Base-by-base conservation (phyloP, 805 yeast species). In the Ogataea trehaloabstinens region DNA sequence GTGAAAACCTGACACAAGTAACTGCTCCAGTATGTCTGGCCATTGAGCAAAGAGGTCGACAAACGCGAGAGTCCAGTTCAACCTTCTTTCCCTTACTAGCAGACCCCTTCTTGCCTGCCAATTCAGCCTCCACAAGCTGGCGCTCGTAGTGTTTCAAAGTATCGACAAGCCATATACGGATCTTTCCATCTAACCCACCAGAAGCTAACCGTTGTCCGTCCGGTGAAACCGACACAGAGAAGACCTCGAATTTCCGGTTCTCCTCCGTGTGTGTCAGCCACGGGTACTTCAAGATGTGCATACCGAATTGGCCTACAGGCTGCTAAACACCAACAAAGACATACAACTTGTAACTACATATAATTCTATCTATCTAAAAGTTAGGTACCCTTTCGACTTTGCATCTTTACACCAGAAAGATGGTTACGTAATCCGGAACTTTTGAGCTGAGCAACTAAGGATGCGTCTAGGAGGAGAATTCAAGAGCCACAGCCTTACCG, bases 21-120 rank as follows among this genome's bases (percentile, higher is more conserved):
- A 93, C 97, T 2, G 96, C 96, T 35, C 99, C 99, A 17, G 93
- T 88, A 57, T 93, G 99, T 38, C 96, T 75, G 27, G 93, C 82
- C 95, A 93, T 87, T 19, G 93, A 82, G 41, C 95, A 87, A 13
- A 90, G 62, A 4, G 95, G 95, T 20, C 75, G 60, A 41, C 72
- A 64, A n/a, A 51, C 41, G 4, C 52, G 44, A 4, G 52, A 53
- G 31, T 67, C 70, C 11, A 52, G 52, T 45, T 40, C 45, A 10
- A 48, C 27, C 19, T 31, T 20, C 35, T 35, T 40, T 21, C 18
- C 17, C 24, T 20, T 50, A 55, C 4, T 46, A 48, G 28, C 48
- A 19, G 38, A 11, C 3, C 18, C 41, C 10, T 8, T 28, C 22
- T 7, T 36, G 32, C 28, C 37, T 32, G 19, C 34, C 28, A 17